A percentile compares a stretch with the other conserved stretches of the same genome.
Evolutionary conservation across 495 filamentous ascomycete genomes (phyloP).

Genomic region (Trichocladium antarcticum): DNA sequence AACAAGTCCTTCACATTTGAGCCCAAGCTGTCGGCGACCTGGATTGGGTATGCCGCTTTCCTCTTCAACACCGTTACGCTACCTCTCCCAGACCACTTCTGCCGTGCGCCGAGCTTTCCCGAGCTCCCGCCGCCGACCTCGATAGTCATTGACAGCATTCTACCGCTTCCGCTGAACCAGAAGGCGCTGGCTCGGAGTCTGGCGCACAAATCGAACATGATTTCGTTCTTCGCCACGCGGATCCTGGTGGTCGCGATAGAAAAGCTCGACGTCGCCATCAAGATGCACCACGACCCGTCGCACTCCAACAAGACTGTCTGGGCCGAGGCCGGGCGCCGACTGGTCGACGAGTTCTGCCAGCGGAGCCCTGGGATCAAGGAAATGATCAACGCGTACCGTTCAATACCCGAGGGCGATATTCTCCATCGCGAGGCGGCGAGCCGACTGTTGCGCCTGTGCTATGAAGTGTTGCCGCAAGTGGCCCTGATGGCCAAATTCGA

Average conservation of each 20-base stretch:
- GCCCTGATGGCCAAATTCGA: constrained; percentile 79
- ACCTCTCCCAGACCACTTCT: constrained; percentile 59
- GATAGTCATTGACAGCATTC: constrained; percentile 68
- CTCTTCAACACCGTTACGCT: constrained; percentile 67
- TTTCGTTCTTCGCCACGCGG: constrained; percentile 72
- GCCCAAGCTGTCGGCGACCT: constrained; percentile 80
- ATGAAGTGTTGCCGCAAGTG: constrained; percentile 66
- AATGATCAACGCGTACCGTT: constrained; percentile 55
- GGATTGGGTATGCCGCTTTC: constrained; percentile 86
- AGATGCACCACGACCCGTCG: constrained; percentile 42
- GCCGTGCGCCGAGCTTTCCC: constrained; percentile 41
- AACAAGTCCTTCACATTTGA: constrained; percentile 77
- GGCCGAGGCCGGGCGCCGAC: constrained; percentile 50
- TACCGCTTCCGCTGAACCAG: constrained; percentile 72
- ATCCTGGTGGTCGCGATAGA: constrained; percentile 65
- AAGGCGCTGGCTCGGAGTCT: constrained; percentile 68
- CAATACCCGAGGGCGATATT: constrained; percentile 52
- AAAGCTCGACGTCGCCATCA: constrained; percentile 56
- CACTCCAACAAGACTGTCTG: constrained; percentile 41
- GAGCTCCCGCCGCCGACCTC: constrained; percentile 62
- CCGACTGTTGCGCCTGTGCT: constrained; percentile 65
- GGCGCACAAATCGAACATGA: constrained; percentile 57
- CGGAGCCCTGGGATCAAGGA: constrained; percentile 71
- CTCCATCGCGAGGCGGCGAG: constrained; percentile 69
- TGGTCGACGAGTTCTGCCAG: constrained; percentile 63